phyloP scores from a whole-genome alignment of 148 eudicot genomes.

The Amaranthus hypochondriacus region DNA sequence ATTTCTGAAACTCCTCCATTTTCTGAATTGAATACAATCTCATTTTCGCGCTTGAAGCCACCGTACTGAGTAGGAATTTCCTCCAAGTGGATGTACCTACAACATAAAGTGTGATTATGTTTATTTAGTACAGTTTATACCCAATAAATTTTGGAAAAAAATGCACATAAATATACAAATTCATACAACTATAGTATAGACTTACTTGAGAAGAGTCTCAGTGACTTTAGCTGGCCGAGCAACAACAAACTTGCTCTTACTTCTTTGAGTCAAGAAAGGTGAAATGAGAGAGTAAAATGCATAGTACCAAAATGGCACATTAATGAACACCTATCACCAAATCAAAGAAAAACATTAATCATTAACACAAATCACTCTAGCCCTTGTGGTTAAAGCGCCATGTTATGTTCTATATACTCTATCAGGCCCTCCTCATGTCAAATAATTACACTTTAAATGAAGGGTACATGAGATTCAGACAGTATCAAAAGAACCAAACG shows the following conservation, averaged over 20 bases:
- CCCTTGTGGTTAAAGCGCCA: no score
- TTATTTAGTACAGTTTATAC: background rate
- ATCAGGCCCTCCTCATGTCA: no score
- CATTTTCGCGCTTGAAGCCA: constrained; percentile 55
- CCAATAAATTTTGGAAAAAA: background rate
- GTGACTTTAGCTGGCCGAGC: constrained; percentile 52
- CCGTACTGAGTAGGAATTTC: constrained; percentile 54
- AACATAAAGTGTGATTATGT: background rate
- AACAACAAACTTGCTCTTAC: constrained; percentile 63
- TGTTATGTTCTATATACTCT: no score
- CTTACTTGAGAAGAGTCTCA: constrained; percentile 65
- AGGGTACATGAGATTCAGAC: no score
- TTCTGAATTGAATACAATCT: constrained; percentile 37
- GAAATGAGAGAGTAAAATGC: constrained; percentile 51
- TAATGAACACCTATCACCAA: constrained; percentile 45
- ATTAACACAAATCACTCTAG: background rate
- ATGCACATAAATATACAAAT: background rate
- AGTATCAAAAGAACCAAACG: no score
- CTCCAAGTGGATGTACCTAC: constrained; percentile 50
- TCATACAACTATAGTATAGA: background rate
- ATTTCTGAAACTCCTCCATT: constrained; percentile 37
- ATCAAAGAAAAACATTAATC: background rate
- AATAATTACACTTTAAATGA: background rate
- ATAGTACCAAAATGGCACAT: constrained; percentile 72
- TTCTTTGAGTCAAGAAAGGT: constrained; percentile 61